Base-by-base conservation (phyloP, 495 filamentous ascomycete species). In the Podospora comata region DNA sequence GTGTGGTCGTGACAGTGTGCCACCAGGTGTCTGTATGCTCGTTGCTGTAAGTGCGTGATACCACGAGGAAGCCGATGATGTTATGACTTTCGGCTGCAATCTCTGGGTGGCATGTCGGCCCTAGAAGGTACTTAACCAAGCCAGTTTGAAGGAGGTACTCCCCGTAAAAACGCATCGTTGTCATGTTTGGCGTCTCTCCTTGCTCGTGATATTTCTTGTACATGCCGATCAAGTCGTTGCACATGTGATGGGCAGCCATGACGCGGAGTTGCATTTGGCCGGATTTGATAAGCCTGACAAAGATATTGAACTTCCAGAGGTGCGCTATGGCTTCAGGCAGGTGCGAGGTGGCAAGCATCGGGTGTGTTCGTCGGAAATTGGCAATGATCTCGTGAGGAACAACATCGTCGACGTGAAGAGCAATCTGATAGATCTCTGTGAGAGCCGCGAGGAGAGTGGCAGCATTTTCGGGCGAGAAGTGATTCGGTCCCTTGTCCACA, bases 211-310 rank as follows among this genome's bases (percentile, higher is more conserved):
- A 78, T 18, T 83, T 79, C 60, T 79, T 78, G 81, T 86, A 93
- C 28, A 91, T 76, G 1, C 68, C 64, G 7, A 95, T 84, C 23
- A 97, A 81, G 55, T 93, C 90, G n/a, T 66, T 72, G 72, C 90
- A 88, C 87, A 97, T 90, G 19, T 76, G 78, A 39, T 86, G 85
- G 23, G 92, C 86, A 32, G 91, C 91, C 67, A 86, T 79, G 13
- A 94, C 91, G 59, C 93, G 87, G 30, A 96, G 84, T 73, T 96
- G 92, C 93, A 97, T 96, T 66, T 91, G 89, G n/a, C 91, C 87
- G 16, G 90, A 91, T 75, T 85, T 84, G 65, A 96, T 89, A 71
- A 92, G 85, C 73, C 87, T 92, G 74, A 85, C 86, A 58, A 91
- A 81, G 7, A 88, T 78, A 34, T 78, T 80, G 75, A 96, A 90